A percentile compares a stretch with the other conserved stretches of the same genome.
Conservation (phyloP, 345 rosid species). For the Gossypium mustelinum region DNA sequence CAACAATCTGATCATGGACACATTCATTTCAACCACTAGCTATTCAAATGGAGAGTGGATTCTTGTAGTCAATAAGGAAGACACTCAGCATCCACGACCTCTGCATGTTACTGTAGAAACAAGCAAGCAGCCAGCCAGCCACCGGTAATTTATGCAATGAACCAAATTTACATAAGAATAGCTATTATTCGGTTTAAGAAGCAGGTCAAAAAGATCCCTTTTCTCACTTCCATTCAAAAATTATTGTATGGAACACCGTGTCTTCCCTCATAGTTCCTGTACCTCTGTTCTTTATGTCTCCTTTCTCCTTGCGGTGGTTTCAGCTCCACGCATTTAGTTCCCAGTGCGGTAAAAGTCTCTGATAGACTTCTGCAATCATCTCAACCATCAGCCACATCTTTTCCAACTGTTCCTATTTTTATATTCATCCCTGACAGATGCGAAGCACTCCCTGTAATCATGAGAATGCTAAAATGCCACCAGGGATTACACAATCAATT, state of each 20-base stretch:
- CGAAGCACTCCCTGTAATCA: background rate
- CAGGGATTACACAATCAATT: slow-evolving; percentile 16
- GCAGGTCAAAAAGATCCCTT: background rate
- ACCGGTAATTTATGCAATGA: background rate
- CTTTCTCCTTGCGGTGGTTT: background rate
- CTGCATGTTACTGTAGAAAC: background rate
- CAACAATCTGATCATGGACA: background rate
- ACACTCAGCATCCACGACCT: background rate
- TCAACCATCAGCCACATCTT: background rate
- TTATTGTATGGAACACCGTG: background rate
- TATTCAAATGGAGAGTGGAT: background rate
- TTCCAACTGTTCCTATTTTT: background rate
- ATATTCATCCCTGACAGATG: background rate
- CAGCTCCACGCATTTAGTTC: background rate
- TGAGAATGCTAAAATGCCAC: background rate
- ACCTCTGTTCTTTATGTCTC: background rate
- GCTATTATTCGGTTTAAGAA: background rate
- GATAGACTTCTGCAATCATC: background rate
- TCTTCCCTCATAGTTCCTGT: background rate
- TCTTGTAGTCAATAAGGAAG: background rate
- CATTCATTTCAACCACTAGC: background rate
- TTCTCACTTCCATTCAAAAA: background rate
- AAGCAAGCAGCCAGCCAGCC: background rate
- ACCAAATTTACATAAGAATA: background rate
- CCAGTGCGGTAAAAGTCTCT: background rate